Base-by-base conservation (phyloP, 805 yeast species). In the Starmerella davenportii region DNA sequence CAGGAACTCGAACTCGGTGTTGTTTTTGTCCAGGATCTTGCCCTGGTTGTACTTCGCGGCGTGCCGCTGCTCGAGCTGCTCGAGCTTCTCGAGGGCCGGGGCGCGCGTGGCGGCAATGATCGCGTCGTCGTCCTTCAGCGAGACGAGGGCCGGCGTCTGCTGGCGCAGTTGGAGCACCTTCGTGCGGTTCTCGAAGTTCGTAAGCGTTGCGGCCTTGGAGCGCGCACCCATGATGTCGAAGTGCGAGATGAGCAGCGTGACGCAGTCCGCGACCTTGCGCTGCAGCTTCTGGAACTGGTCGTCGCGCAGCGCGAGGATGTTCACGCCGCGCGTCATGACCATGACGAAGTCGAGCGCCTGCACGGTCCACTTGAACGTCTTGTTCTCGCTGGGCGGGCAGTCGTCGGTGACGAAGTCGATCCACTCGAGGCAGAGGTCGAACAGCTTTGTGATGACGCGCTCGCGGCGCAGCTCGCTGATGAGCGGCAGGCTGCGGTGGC, bases 171-270 rank as follows among this genome's bases (percentile, higher is more conserved):
- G 58, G 13, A 30, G 23, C 17, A 36, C 24, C 18, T 43, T 35
- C 4, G 41, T 32, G 7, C 48, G 40, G 34, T 44, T 40, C 63
- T 49, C 69, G 64, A 48, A 67, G 21, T 40, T 37, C n/a, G 50
- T 44, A 19, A 47, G 63, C 28, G 58, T 59, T 2, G 62, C 62
- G 2, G 77, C 81, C 49, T 73, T 76, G 1, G 94, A 79, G 51
- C 96, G 69, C 0, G 95, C 95, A 36, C 96, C 96, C 95, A 87
- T 90, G 38, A 90, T 84, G 59, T 90, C 98, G 53, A 90, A 90
- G 60, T 90, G 96, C 0, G 95, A 81, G 45, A 90, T 87, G 43
- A 90, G 64, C 37, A 90, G 63, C 1, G 95, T 76, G 84, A 90
- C 81, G 59, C 95, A 84, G 1, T 93, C 79, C 1, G 95, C 92